Base-by-base conservation (phyloP, 148 eudicot genomes). In the Fagopyrum homotropicum region DNA sequence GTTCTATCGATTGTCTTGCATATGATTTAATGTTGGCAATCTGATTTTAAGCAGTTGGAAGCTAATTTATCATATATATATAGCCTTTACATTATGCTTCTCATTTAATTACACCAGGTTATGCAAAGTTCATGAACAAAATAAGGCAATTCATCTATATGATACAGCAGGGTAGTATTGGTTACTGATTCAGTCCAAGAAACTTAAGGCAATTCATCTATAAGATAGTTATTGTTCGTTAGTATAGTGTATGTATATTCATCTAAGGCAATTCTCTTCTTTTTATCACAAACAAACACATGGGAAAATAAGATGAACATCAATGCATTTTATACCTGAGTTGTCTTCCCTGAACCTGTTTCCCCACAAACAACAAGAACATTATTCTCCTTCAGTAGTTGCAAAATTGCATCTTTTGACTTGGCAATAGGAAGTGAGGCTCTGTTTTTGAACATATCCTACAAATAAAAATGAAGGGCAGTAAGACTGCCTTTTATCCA, bases 331-430 rank as follows among this genome's bases (percentile, higher is more conserved):
- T 30, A 76, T 72, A 94, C 98, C 98, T 94, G 98, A 51, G 98
- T 94, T 46, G 98, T 94, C 91, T 94, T 94, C 73, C 26, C 97
- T 77, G 93, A 94, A 78, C 98, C 98, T 72, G 97, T 94, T 84
- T 94, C 98, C 26, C 55, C 98, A 96, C 77, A 91, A 94, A 79
- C 90, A 88, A 84, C 91, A 96, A 78, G 91, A 81, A 94, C 96
- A 79, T 90, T 77, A 69, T 85, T 88, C 83, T 90, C 84, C 82
- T 87, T 83, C 76, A 94, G 77, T 73, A 83, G 84, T 35, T 57
- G 79, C 72, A 94, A 74, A 73, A 94, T 88, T 63, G 86, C 90
- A 84, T 77, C 85, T 84, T 87, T 94, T 74, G 84, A 74, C 81
- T 87, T 91, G 51, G 93, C 89, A 82, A 91, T 85, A 48, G 98